Conservation (phyloP, 257 asterid species). For the Forsythia suspensa region DNA sequence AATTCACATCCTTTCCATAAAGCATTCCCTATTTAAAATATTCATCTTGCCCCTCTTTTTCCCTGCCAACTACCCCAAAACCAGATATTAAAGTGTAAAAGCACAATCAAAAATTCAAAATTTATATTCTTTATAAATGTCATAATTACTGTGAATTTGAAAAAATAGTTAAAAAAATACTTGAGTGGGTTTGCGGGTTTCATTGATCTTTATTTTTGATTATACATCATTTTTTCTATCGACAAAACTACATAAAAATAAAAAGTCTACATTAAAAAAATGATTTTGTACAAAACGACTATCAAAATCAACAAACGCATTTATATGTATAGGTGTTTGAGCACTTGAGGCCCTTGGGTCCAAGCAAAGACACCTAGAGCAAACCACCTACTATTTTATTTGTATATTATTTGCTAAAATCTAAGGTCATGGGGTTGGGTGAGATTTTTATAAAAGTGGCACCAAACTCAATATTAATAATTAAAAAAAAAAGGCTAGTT, state of each 20-base stretch:
- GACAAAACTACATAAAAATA: no score
- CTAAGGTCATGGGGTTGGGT: slow-evolving; percentile 21
- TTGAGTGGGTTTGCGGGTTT: no score
- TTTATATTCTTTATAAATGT: not conserved
- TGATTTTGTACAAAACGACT: not conserved
- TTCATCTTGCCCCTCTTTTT: slow-evolving; percentile 26
- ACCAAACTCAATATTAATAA: not conserved
- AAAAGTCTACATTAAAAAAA: no score
- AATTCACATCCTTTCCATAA: slow-evolving; percentile 22
- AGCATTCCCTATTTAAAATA: slow-evolving; percentile 10
- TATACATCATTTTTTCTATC: no score
- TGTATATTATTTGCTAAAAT: slow-evolving; percentile 15
- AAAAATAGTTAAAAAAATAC: no score
- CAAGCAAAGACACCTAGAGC: slow-evolving; percentile 16
- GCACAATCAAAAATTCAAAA: not conserved
- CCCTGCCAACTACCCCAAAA: slow-evolving; percentile 26
- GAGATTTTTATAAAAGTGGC: not conserved
- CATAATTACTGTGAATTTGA: not conserved
- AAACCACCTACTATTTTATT: slow-evolving; percentile 29
- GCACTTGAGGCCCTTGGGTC: not conserved
- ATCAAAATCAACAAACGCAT: not conserved
- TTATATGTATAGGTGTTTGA: not conserved
- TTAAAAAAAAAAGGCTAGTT: not conserved
- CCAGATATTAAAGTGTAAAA: not conserved
- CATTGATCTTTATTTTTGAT: no score